Conservation (phyloP, 345 rosid genomes). For the Combretum micranthum region DNA sequence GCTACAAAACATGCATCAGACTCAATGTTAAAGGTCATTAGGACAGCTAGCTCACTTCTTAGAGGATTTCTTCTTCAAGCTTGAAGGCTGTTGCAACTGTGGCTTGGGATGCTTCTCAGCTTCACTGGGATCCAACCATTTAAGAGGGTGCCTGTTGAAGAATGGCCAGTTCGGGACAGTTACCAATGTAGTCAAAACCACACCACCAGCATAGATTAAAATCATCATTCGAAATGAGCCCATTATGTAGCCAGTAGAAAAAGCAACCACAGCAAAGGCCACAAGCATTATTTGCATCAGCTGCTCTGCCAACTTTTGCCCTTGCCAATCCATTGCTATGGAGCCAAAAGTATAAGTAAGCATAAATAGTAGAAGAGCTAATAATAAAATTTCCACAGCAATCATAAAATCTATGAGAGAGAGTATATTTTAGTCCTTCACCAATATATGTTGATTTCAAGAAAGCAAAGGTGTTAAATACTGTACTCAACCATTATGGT, state of each 20-base stretch:
- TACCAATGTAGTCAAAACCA: slow-evolving; percentile 53
- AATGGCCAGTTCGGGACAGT: slow-evolving; percentile 90
- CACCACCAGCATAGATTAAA: slow-evolving; percentile 69
- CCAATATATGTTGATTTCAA: too few relatives aligned
- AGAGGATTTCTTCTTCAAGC: slow-evolving; percentile 53
- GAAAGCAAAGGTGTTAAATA: too few relatives aligned
- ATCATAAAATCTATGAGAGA: too few relatives aligned
- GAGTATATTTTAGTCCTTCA: too few relatives aligned
- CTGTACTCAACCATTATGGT: too few relatives aligned
- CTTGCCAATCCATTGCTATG: slow-evolving; percentile 88
- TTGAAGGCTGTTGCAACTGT: slow-evolving; percentile 24
- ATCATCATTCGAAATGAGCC: slow-evolving; percentile 78
- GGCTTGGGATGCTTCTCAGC: slow-evolving; percentile 86
- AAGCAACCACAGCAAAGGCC: slow-evolving; percentile 49
- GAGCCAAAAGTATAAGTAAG: neutral
- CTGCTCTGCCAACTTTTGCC: slow-evolving; percentile 89
- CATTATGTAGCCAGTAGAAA: slow-evolving; percentile 39
- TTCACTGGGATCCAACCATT: slow-evolving; percentile 74
- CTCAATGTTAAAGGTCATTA: neutral
- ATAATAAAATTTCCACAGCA: too few relatives aligned
- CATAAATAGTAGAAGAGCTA: too few relatives aligned
- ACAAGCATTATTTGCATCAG: slow-evolving; percentile 80
- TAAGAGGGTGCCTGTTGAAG: slow-evolving; percentile 73
- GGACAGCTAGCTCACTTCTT: slow-evolving; percentile 37
- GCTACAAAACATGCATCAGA: neutral